These are phyloP conservation scores for Brassica balearica DNA, from an alignment of 441 rosid genomes.

Conservation along the genomic window DNA sequence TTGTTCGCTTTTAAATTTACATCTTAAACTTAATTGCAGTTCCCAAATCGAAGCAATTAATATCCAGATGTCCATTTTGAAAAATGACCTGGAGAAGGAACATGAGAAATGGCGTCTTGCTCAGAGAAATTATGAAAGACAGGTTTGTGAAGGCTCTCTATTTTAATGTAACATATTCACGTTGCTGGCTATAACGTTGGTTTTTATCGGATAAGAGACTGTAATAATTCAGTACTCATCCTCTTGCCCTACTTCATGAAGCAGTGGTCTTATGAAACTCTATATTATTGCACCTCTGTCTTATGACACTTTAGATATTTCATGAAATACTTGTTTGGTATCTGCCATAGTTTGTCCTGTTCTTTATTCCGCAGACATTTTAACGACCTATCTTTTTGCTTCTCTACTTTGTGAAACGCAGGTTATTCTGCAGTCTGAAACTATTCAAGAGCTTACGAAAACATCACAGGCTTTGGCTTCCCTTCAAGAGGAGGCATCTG, in stretches of 20 bases:
- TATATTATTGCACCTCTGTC: conserved; percentile 9
- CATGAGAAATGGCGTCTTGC: conserved; percentile 85
- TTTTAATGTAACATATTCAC: conserved; percentile 2
- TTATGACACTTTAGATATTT: conserved; percentile 7
- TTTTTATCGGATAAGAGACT: conserved; percentile 19
- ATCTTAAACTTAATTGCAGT: conserved; percentile 51
- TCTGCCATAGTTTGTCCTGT: conserved; percentile 10
- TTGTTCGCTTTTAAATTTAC: conserved; percentile 29
- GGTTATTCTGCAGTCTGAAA: conserved; percentile 96
- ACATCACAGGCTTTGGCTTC: conserved; percentile 80
- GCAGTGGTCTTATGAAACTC: conserved; percentile 3
- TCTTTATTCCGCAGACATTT: conserved; percentile 5
- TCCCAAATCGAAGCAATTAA: conserved; percentile 76
- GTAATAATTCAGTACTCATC: conserved; percentile 2
- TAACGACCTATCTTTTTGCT: conserved; percentile 13
- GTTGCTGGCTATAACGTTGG: conserved; percentile 14
- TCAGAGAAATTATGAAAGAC: conserved; percentile 95
- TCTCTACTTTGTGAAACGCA: conserved; percentile 45
- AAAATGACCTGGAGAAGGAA: conserved; percentile 76
- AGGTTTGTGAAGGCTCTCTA: conserved; percentile 57
- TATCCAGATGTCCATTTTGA: conserved; percentile 63
- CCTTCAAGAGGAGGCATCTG: conserved; percentile 80
- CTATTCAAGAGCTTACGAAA: conserved; percentile 92
- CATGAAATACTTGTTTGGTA: conserved; percentile 13
- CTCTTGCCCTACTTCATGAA: conserved; percentile 15